These are phyloP conservation scores for Monosporascus sp. DNA, from an alignment of 2,329 filamentous ascomycete genomes.

Conservation along the genomic window DNA sequence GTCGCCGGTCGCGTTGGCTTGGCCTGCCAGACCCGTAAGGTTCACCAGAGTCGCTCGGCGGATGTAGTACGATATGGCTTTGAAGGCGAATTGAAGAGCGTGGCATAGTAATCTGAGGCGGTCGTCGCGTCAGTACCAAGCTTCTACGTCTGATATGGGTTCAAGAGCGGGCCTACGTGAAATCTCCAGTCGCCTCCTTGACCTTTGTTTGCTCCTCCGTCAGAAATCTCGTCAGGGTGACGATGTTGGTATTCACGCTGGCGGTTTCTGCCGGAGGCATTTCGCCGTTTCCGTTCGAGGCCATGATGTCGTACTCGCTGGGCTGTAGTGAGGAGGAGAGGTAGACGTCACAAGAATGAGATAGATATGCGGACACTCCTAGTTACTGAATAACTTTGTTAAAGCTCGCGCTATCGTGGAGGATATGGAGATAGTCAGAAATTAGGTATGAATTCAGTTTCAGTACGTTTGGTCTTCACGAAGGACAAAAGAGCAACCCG, in stretches of 20 bases:
- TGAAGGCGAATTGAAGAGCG: constrained; percentile 98
- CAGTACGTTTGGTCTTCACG: no score
- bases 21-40: constrained; percentile 89
- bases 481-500: no score
- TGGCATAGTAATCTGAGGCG: constrained; percentile 78
- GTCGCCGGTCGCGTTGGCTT: constrained; percentile 91
- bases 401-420: no score
- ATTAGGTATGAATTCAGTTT: no score
- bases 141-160: not conserved
- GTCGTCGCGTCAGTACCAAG: constrained; percentile 3
- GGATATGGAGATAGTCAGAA: no score
- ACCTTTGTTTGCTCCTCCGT: constrained; percentile 94
- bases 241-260: constrained; percentile 91
- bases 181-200: constrained; percentile 94
- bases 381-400: no score
- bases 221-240: constrained; percentile 91
- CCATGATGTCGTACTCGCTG: constrained; percentile 15
- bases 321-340: no score
- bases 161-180: constrained; percentile 64
- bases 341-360: no score
- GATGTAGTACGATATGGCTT: constrained; percentile 99
- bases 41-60: constrained; percentile 92
- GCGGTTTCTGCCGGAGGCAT: constrained; percentile 52
- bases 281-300: constrained; percentile 16
- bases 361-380: no score